A percentile compares a stretch with the other conserved stretches of the same genome.
These are phyloP conservation scores for Kingdonia uniflora DNA, from an alignment of 164 flowering plant species.

Conservation along the genomic window DNA sequence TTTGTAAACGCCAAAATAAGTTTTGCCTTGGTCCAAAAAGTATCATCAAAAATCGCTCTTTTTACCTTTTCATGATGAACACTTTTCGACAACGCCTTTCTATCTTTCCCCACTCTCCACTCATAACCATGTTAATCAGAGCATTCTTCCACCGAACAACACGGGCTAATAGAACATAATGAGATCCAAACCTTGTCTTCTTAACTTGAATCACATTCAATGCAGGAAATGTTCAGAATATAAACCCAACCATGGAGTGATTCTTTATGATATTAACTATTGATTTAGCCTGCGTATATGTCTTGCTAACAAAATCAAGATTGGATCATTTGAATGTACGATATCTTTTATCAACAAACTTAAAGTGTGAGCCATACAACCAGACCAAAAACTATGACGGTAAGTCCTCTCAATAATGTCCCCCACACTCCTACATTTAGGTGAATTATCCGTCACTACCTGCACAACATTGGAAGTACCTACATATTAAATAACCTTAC, in stretches of 20 bases:
- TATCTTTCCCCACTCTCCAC: constrained; percentile 6
- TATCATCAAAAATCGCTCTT: constrained; percentile 7
- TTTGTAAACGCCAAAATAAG: constrained; percentile 6
- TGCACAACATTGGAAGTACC: not conserved
- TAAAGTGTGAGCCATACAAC: not conserved
- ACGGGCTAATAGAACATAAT: constrained; percentile 8
- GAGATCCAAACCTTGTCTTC: constrained; percentile 18
- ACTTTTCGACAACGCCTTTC: not conserved
- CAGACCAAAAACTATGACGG: not conserved
- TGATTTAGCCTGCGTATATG: constrained; percentile 14
- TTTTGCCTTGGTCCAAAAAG: constrained; percentile 12
- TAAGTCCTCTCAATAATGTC: not conserved
- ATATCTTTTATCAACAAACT: not conserved
- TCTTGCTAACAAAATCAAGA: constrained; percentile 14
- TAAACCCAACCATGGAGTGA: constrained; percentile 5
- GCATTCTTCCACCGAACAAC: constrained; percentile 8
- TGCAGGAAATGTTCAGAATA: constrained; percentile 9
- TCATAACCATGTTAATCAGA: constrained; percentile 8
- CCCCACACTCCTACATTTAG: not conserved
- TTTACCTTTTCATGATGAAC: constrained; percentile 6
- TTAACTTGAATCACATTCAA: constrained; percentile 11
- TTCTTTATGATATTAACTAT: constrained; percentile 13
- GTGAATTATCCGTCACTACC: not conserved
- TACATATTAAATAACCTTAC: not conserved
- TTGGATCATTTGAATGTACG: not conserved